Conservation (phyloP, 192 early-diverging fungal species). For the Mortierella alpina region DNA sequence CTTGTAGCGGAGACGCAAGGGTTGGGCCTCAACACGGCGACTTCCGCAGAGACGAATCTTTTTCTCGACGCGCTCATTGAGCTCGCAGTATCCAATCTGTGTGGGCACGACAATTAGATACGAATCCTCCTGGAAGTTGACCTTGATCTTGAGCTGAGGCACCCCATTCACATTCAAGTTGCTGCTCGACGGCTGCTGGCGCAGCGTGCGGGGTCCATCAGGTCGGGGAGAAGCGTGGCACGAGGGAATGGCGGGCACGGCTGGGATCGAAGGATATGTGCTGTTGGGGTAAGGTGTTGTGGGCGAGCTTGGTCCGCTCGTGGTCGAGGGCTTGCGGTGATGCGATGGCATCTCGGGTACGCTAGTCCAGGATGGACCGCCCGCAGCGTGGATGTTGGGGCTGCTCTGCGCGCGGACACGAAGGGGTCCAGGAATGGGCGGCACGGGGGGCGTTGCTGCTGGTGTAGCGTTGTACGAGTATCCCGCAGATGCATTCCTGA, state of each 20-base stretch:
- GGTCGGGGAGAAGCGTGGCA: constrained; percentile 27
- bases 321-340: constrained; percentile 29
- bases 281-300: constrained; percentile 29
- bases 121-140: constrained; percentile 88
- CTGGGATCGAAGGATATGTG: constrained; percentile 12
- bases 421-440: constrained; percentile 49
- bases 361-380: constrained; percentile 30
- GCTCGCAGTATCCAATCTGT: constrained; percentile 77
- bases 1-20: constrained; percentile 84
- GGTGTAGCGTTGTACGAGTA: constrained; percentile 49
- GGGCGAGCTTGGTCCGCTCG: constrained; percentile 41
- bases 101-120: constrained; percentile 88
- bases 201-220: constrained; percentile 19
- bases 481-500: constrained; percentile 40
- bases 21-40: constrained; percentile 62
- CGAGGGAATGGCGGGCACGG: constrained; percentile 28
- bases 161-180: constrained; percentile 47
- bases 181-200: constrained; percentile 36
- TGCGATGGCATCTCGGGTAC: constrained; percentile 39
- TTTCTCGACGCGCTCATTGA: constrained; percentile 85
- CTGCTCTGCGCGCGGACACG: constrained; percentile 67
- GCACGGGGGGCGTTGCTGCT: constrained; percentile 35
- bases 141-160: constrained; percentile 81
- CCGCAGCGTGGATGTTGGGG: constrained; percentile 63
- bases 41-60: constrained; percentile 88